These are phyloP conservation scores for Cynanchum wilfordii DNA, from an alignment of 257 asterid genomes.

Conservation along the genomic window DNA sequence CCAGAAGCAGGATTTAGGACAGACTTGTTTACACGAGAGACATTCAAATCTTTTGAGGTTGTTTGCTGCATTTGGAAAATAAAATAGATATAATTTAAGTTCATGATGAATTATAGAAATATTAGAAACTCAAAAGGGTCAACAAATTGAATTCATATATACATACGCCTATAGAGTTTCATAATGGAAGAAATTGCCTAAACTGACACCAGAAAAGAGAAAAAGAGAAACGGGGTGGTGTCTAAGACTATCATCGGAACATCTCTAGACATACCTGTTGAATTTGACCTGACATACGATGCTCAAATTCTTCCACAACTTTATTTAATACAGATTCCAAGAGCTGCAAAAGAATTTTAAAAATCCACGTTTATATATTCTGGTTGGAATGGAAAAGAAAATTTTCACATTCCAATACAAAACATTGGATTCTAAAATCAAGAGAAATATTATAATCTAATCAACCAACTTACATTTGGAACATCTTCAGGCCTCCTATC, in stretches of 20 bases:
- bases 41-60: conserved; percentile 32
- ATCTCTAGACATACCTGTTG: conserved; percentile 45
- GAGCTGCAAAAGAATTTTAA: conserved; percentile 44
- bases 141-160: not conserved
- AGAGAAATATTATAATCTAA: not conserved
- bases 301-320: conserved; percentile 85
- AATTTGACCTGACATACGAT: conserved; percentile 53
- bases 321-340: conserved; percentile 81
- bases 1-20: conserved; percentile 29
- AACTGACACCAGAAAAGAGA: not conserved
- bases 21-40: conserved; percentile 34
- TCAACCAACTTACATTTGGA: conserved; percentile 56
- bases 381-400: not conserved
- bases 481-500: conserved; percentile 93
- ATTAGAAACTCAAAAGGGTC: conserved; percentile 2
- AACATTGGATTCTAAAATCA: not conserved
- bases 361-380: conserved; percentile 16
- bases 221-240: not conserved
- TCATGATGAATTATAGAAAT: conserved; percentile 1
- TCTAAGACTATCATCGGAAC: not conserved
- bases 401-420: conserved; percentile 1
- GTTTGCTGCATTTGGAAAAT: conserved; percentile 45
- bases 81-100: conserved; percentile 3
- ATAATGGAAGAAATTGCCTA: not conserved
- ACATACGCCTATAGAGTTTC: not conserved